Evolutionary conservation across 306 rosid species (phyloP), one percentile per base, ranked within the genome.

Genomic region (Quercus variabilis): DNA sequence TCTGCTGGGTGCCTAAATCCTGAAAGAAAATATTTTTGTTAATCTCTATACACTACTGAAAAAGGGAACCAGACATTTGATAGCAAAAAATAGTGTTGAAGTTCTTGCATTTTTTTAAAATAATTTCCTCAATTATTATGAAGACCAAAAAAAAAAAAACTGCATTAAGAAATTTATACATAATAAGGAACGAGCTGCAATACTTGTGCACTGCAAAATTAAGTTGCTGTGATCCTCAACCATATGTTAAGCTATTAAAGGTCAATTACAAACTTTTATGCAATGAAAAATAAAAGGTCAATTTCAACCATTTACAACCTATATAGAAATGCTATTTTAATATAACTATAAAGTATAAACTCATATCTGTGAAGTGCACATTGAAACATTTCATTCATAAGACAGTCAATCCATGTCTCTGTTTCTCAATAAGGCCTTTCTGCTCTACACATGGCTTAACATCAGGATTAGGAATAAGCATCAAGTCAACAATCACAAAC

Each of bases 1-100:
- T 88, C 25, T 83, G 78, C 82, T 75, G 81, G 3, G 75, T 64
- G 74, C 74, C 77, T n/a, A 56, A 28, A 58, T 84, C 91, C 95
- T 90, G 89, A 81, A 71, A 62, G 54, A 12, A 79, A 78, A 67
- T 31, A 67, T 12, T n/a, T 75, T 68, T 46, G 23, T 49, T 31
- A 72, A 76, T 76, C n/a, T 46, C 49, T 23, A 60, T 14, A 74
- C 54, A 71, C 26, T 70, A 76, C 26, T 43, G 28, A 59, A n/a
- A 54, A 71, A 6, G n/a, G 49, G 59, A 62, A 76, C 31, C 56
- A 59, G 12, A 81, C 23, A 38, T 10, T 52, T 14, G 58, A 69
- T 17, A 13, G 55, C 17, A 28, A 74, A 31, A 41, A 79, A 5
- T 4, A 1, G 9, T 18, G 67, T 49, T 54, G 6, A 69, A 30